Conservation (phyloP, 345 rosid genomes). For the Viola odorata region DNA sequence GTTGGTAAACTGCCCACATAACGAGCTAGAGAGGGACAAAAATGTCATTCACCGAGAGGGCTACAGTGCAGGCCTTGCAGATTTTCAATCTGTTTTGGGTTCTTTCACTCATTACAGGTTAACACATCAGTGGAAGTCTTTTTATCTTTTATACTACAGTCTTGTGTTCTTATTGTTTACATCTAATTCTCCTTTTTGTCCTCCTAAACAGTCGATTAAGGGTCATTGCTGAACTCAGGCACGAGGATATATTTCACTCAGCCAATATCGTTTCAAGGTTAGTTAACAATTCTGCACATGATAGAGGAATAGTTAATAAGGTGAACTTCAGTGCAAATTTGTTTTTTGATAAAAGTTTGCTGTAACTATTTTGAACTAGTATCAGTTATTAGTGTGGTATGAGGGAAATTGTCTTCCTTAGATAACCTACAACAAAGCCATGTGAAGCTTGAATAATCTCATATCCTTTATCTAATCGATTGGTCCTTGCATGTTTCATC, state of each 20-base stretch:
- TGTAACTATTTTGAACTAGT: too few species aligned
- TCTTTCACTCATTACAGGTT: conserved; percentile 92
- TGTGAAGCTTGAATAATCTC: too few species aligned
- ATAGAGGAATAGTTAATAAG: background rate
- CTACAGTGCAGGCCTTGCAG: conserved; percentile 77
- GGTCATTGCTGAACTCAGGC: conserved; percentile 93
- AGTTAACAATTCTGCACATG: conserved; percentile 16
- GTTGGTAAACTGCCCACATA: conserved; percentile 49
- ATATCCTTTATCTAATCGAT: too few species aligned
- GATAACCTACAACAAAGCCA: too few species aligned
- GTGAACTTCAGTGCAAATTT: background rate
- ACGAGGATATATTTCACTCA: conserved; percentile 92
- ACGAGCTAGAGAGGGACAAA: conserved; percentile 56
- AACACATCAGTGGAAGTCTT: conserved; percentile 9
- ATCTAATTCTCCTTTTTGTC: conserved; percentile 3
- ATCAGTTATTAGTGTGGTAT: too few species aligned
- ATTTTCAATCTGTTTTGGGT: conserved; percentile 80
- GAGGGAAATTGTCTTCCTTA: too few species aligned
- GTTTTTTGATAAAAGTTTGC: too few species aligned
- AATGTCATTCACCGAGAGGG: conserved; percentile 66
- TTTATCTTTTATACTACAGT: background rate
- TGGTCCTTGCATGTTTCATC: too few species aligned
- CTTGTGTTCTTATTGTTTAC: conserved; percentile 3
- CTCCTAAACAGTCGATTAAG: conserved; percentile 66
- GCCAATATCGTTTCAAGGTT: conserved; percentile 98